A percentile compares a stretch with the other conserved stretches of the same genome.
These are phyloP conservation scores for Ogataea nakhonphanomensis DNA, from an alignment of 805 yeast species.

Conservation along the genomic window DNA sequence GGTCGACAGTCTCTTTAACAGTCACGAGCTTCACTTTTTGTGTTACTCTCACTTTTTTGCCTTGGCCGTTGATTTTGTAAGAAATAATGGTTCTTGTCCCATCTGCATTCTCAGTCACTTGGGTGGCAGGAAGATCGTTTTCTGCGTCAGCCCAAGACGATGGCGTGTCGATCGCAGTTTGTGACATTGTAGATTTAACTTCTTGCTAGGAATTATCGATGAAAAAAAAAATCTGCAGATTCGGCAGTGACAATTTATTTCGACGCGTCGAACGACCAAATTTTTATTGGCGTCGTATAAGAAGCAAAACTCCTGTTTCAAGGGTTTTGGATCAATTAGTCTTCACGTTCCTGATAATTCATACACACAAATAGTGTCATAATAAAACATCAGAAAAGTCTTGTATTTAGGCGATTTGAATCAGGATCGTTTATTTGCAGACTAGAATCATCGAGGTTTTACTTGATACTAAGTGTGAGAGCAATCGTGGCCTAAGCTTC, in stretches of 20 bases:
- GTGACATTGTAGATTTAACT: slow-evolving; percentile 10
- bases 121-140: slow-evolving; percentile 70
- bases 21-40: slow-evolving; percentile 76
- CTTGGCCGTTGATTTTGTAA: slow-evolving; percentile 69
- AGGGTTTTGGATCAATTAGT: not conserved
- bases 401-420: too few relatives aligned
- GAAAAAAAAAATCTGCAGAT: slow-evolving; percentile 9
- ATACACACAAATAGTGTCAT: too few relatives aligned
- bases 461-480: too few relatives aligned
- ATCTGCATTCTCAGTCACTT: slow-evolving; percentile 72
- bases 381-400: too few relatives aligned
- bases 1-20: slow-evolving; percentile 79
- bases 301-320: not conserved
- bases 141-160: slow-evolving; percentile 65
- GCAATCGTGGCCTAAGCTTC: too few relatives aligned
- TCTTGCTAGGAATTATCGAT: not conserved
- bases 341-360: too few relatives aligned
- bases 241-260: slow-evolving; percentile 3
- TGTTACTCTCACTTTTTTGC: slow-evolving; percentile 82
- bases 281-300: not conserved
- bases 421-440: too few relatives aligned
- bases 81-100: slow-evolving; percentile 88
- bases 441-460: too few relatives aligned
- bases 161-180: slow-evolving; percentile 12
- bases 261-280: slow-evolving; percentile 5